These are phyloP conservation scores for Trichoderma atrobrunneum DNA, from an alignment of 2,329 filamentous ascomycete genomes.

Conservation along the genomic window DNA sequence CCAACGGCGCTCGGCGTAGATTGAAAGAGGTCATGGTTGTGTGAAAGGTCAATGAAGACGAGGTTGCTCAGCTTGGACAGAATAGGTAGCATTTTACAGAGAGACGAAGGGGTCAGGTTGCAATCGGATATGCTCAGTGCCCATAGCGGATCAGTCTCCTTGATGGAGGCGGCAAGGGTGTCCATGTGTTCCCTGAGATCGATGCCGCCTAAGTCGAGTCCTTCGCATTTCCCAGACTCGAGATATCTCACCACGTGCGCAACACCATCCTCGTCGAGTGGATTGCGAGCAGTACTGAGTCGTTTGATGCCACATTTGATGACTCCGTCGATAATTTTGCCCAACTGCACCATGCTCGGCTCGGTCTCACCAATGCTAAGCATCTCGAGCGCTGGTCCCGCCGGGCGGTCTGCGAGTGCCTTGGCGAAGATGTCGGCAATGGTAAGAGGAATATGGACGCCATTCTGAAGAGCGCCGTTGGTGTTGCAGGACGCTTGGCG, in stretches of 20 bases:
- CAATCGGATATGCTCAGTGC: constrained; percentile 85
- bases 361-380: constrained; percentile 79
- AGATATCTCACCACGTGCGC: constrained; percentile 75
- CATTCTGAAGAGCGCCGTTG: constrained; percentile 34
- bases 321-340: constrained; percentile 77
- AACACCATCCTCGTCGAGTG: constrained; percentile 70
- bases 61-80: constrained; percentile 69
- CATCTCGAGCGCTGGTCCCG: constrained; percentile 73
- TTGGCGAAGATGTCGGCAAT: constrained; percentile 66
- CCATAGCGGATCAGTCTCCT: constrained; percentile 61
- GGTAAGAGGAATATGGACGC: constrained; percentile 33
- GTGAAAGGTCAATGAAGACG: constrained; percentile 87
- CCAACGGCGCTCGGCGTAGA: constrained; percentile 69
- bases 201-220: constrained; percentile 86
- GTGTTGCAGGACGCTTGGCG: constrained; percentile 32
- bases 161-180: constrained; percentile 51
- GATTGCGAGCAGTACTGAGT: constrained; percentile 79
- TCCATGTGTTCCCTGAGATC: constrained; percentile 59
- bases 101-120: constrained; percentile 68
- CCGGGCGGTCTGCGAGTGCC: constrained; percentile 73
- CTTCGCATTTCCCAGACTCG: constrained; percentile 74
- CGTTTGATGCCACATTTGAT: constrained; percentile 73
- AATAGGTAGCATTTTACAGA: constrained; percentile 73
- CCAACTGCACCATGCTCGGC: constrained; percentile 67
- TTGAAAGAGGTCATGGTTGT: constrained; percentile 79